These are phyloP conservation scores for Sphaerulina musiva DNA, from an alignment of 2,329 filamentous ascomycete species.

Conservation along the genomic window DNA sequence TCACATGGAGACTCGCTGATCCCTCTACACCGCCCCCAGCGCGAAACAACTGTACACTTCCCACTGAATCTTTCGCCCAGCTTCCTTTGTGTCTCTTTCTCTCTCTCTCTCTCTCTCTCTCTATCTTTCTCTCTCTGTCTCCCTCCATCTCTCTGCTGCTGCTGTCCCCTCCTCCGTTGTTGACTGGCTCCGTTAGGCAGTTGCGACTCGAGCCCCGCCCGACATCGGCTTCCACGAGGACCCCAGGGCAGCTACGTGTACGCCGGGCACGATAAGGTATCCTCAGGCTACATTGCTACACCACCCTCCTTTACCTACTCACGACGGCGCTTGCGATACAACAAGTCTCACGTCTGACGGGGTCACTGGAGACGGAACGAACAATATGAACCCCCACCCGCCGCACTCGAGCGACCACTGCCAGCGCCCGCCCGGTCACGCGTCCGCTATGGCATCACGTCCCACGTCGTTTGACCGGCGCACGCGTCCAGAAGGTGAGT, in stretches of 20 bases:
- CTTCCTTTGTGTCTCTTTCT: too few relatives aligned
- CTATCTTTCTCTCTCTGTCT: too few relatives aligned
- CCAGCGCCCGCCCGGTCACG: constrained; percentile 21
- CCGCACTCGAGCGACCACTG: constrained; percentile 22
- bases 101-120: too few relatives aligned
- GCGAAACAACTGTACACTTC: too few relatives aligned
- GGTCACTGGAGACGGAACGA: constrained; percentile 2
- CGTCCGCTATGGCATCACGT: constrained; percentile 26
- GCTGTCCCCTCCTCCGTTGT: neutral
- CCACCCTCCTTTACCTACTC: too few relatives aligned
- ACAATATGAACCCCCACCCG: constrained; percentile 7
- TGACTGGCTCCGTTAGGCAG: neutral
- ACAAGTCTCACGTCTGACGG: neutral
- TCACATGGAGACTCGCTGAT: too few relatives aligned
- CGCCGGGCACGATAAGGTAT: too few relatives aligned
- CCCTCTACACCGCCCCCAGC: too few relatives aligned
- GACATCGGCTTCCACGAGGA: neutral
- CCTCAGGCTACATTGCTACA: neutral
- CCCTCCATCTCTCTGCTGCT: too few relatives aligned
- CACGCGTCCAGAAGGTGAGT: constrained; percentile 30
- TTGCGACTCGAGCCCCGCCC: neutral
- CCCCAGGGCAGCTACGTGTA: neutral
- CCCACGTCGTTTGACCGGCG: constrained; percentile 29
- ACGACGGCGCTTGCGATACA: neutral
- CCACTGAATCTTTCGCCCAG: too few relatives aligned